These are phyloP conservation scores for Solanum chaucha DNA, from an alignment of 257 asterid species.

Conservation along the genomic window DNA sequence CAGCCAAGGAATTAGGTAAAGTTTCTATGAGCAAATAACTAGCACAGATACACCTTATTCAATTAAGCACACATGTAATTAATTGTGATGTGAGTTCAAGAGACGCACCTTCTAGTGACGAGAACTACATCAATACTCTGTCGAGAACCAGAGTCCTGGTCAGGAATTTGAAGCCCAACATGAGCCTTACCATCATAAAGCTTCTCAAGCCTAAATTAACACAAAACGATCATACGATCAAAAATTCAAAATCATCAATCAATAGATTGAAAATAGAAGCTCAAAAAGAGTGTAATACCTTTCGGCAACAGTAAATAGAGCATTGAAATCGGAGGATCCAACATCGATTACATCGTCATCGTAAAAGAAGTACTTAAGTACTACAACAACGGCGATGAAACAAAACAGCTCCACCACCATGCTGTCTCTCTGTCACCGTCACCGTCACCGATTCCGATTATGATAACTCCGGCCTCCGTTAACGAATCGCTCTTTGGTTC, in stretches of 20 bases:
- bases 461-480: neutral
- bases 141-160: constrained; percentile 61
- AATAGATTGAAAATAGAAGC: neutral
- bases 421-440: neutral
- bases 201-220: constrained; percentile 42
- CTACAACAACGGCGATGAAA: constrained; percentile 30
- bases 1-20: neutral
- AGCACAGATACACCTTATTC: neutral
- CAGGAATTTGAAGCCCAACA: constrained; percentile 77
- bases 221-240: neutral
- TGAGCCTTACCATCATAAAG: constrained; percentile 53
- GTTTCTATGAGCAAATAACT: neutral
- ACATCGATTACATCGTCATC: constrained; percentile 50
- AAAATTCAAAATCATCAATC: neutral
- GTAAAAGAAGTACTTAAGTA: constrained; percentile 45
- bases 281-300: constrained; percentile 12
- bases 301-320: constrained; percentile 65
- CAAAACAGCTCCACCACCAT: constrained; percentile 64
- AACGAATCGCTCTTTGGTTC: neutral
- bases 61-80: neutral
- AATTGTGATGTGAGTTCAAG: neutral
- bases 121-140: constrained; percentile 64
- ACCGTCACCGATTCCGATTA: neutral
- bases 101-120: constrained; percentile 41
- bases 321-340: constrained; percentile 38